Evolutionary conservation across 495 filamentous ascomycete genomes (phyloP), one percentile per base, ranked within the genome.

Genomic region (Cudoniella acicularis): DNA sequence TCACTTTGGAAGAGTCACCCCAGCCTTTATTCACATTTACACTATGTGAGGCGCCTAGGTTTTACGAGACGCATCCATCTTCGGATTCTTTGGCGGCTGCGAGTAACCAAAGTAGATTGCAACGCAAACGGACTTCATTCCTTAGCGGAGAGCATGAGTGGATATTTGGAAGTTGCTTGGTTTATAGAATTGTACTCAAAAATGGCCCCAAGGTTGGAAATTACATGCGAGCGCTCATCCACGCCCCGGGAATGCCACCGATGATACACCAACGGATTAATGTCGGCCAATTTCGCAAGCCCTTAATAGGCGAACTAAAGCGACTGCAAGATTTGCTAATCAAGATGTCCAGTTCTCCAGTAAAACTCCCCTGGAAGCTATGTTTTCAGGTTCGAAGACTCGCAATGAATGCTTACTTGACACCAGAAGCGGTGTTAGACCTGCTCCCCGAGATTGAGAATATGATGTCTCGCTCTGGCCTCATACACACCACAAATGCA

Each of bases 341-440:
- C 0, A 55, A 26, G 8, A 9, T 27, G 40, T 51, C 21, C 13
- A 6, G 30, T 43, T n/a, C n/a, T n/a, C n/a, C n/a, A n/a, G n/a
- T n/a, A n/a, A 16, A 10, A 2, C 22, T 65, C 17, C 55, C 63
- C 59, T 62, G 50, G 21, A 25, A 9, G 2, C 18, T 65, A 20
- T 42, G 43, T 24, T 82, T 81, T 52, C 74, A 84, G 50, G 68
- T 84, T 3, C 75, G 83, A 50, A 77, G 74, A 18, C 69, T 87
- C 6, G 76, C 77, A 6, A 68, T 73, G 54, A 83, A 85, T 59
- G 70, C 72, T 8, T 78, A 76, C 55, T 71, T 87, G 1, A 60
- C 78, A 11, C 81, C 82, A 10, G 41, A 42, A 0, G 76, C 65
- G 3, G 75, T 82, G 9, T 23, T 63, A 6, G 43, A 46, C 1